Evolutionary conservation across 2,329 filamentous ascomycete genomes (phyloP).

Genomic region (Lachnellula occidentalis): DNA sequence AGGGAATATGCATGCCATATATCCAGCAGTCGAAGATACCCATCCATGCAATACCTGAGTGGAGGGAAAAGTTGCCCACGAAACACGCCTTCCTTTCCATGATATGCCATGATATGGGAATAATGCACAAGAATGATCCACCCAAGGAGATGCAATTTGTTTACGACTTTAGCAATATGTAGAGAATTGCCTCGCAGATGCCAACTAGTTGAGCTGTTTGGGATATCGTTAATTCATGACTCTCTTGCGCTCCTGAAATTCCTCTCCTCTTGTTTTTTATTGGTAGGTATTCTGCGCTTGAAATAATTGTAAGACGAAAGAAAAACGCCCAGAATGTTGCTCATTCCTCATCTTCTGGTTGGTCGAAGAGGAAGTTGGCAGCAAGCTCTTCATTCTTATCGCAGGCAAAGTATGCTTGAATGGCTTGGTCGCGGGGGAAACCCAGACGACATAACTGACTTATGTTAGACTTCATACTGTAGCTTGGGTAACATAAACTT

Average conservation of each 20-base stretch:
- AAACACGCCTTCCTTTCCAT: constrained; percentile 6
- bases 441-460: constrained; percentile 80
- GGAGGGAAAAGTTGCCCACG: neutral
- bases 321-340: constrained; percentile 6
- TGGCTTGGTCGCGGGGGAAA: constrained; percentile 87
- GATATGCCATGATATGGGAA: constrained; percentile 1
- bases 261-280: neutral
- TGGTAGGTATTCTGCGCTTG: neutral
- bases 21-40: constrained; percentile 9
- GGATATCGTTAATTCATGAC: neutral
- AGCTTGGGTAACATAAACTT: constrained; percentile 35
- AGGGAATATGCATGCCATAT: constrained; percentile 5
- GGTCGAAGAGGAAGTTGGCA: constrained; percentile 96
- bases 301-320: constrained; percentile 9
- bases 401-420: constrained; percentile 98
- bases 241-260: neutral
- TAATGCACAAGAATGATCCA: constrained; percentile 1
- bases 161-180: neutral
- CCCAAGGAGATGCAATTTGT: neutral
- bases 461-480: constrained; percentile 9
- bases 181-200: neutral
- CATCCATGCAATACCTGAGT: neutral
- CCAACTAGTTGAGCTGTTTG: neutral
- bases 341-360: constrained; percentile 76
- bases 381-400: constrained; percentile 99